A percentile compares a stretch with the other conserved stretches of the same genome.
Evolutionary conservation across 2,329 filamentous ascomycete genomes (phyloP).

Genomic region (Aquanectria penicillioides): DNA sequence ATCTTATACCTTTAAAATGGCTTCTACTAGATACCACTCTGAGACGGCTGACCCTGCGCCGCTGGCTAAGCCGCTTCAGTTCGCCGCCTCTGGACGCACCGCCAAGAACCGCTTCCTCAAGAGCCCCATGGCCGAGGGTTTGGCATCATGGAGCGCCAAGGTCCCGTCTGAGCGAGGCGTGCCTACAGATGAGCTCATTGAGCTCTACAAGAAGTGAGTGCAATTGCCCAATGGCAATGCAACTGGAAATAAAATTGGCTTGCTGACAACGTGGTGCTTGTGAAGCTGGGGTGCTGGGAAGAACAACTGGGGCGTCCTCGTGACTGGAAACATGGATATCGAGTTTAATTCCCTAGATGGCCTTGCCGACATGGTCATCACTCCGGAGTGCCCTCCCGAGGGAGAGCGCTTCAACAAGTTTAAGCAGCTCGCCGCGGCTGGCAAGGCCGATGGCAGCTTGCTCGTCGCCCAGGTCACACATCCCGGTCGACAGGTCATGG

Average conservation of each 20-base stretch:
- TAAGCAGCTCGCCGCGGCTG: constrained; percentile 62
- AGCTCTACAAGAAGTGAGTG: constrained; percentile 67
- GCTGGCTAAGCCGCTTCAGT: constrained; percentile 56
- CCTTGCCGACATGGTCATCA: constrained; percentile 67
- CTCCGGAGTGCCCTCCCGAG: constrained; percentile 57
- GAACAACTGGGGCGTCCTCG: constrained; percentile 63
- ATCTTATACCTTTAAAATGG: constrained; percentile 13
- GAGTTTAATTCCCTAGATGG: constrained; percentile 67
- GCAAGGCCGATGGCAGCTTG: constrained; percentile 68
- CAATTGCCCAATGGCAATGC: neutral
- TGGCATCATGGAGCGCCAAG: constrained; percentile 68
- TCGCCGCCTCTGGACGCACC: constrained; percentile 55
- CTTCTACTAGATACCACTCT: constrained; percentile 31
- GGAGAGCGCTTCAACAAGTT: constrained; percentile 72
- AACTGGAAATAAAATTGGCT: neutral
- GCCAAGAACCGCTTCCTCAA: constrained; percentile 74
- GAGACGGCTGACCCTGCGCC: constrained; percentile 28
- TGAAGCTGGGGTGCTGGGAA: constrained; percentile 59
- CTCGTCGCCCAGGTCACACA: constrained; percentile 68
- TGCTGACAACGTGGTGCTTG: constrained; percentile 1
- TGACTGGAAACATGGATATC: constrained; percentile 73
- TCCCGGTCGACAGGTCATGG: constrained; percentile 55
- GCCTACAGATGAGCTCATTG: constrained; percentile 53
- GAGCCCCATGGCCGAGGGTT: constrained; percentile 72
- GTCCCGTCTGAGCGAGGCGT: constrained; percentile 59